phyloP scores from a whole-genome alignment of 2,329 filamentous ascomycete species.

The Tolypocladium amazonense region DNA sequence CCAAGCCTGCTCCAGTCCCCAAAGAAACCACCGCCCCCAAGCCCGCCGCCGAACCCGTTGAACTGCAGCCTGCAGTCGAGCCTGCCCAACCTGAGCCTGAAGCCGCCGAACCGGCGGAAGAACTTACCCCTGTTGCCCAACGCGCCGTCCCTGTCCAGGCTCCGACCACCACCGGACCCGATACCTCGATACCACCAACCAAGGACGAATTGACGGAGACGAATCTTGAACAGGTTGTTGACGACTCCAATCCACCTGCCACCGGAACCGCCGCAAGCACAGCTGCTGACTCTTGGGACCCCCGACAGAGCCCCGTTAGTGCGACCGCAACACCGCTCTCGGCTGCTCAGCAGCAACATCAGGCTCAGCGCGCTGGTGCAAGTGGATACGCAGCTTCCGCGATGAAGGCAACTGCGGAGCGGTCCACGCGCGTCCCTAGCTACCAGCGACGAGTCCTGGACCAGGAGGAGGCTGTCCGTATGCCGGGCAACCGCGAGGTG shows the following conservation, averaged over 20 bases:
- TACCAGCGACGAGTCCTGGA: conserved; percentile 82
- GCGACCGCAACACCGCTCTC: conserved; percentile 57
- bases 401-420: conserved; percentile 61
- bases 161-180: conserved; percentile 31
- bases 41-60: conserved; percentile 20
- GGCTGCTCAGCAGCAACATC: conserved; percentile 51
- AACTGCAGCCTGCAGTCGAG: conserved; percentile 27
- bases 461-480: conserved; percentile 94
- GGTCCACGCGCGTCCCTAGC: conserved; percentile 59
- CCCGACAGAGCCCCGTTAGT: conserved; percentile 47
- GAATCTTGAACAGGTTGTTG: conserved; percentile 84
- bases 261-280: conserved; percentile 85
- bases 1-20: conserved; percentile 37
- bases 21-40: conserved; percentile 22
- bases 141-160: conserved; percentile 13
- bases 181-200: conserved; percentile 52
- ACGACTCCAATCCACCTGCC: conserved; percentile 64
- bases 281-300: conserved; percentile 74
- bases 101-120: conserved; percentile 21
- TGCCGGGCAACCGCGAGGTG: conserved; percentile 93
- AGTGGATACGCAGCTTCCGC: conserved; percentile 71
- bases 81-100: conserved; percentile 22
- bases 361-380: conserved; percentile 39
- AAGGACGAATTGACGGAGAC: conserved; percentile 80
- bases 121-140: conserved; percentile 22